Base-by-base conservation (phyloP, 257 asterid genomes). In the Solanum tarijense region DNA sequence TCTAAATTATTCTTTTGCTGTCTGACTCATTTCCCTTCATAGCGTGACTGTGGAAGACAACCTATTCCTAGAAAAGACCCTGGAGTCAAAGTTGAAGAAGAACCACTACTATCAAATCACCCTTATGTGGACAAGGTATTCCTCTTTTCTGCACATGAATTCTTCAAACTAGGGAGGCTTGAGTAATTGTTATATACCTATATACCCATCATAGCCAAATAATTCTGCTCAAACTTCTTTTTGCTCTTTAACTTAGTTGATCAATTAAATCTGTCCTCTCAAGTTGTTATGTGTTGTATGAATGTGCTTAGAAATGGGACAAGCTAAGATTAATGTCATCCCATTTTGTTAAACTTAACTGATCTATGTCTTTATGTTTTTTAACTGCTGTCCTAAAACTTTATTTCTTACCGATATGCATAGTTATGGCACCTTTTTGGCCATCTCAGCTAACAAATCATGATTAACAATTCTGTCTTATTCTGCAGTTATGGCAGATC, bases 31-130 rank as follows among this genome's bases (percentile, higher is more conserved):
- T 74, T 90, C 79, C 66, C 71, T 90, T 90, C 38, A 86, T 21
- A 97, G 99, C 99, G 98, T 86, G 99, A 97, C 83, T 92, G 96
- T 92, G 96, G 98, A 87, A 93, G 99, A 89, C 95, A 93, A 90
- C 98, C 99, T 5, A 36, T 97, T 90, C 98, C 98, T 71, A 95
- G 94, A 89, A 95, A 95, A 91, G 98, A 95, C 91, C 98, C 97
- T 71, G 97, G 94, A 83, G 86, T 96, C 89, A 95, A 92, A 90
- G 93, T 95, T 94, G 99, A 96, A 89, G 98, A 94, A 90, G 96
- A 97, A 90, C 94, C 99, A 86, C 90, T 96, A 78, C 87, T 95
- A 88, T 97, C 99, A 75, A 94, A 96, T 91, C 99, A 97, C 92
- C 99, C 99, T 29, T 96, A 90, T 81, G 98, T 95, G 83, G 96